Percentiles rank a stretch among this genome's conserved stretches.
Evolutionary conservation across 2,329 filamentous ascomycete species (phyloP).

Genomic region (Pseudogymnoascus sp.): DNA sequence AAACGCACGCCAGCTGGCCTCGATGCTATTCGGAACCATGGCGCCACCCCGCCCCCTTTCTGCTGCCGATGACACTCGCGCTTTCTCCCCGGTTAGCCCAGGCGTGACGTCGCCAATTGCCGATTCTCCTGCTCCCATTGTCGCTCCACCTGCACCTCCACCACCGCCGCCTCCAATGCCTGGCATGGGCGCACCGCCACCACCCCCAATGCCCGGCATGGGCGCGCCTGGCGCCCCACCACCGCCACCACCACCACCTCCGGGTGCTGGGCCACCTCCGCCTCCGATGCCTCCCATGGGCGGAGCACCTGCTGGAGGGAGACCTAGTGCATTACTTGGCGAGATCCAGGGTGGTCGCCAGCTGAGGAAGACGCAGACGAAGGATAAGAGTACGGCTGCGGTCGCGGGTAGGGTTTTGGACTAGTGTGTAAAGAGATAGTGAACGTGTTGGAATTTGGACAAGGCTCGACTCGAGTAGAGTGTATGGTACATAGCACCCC

Average conservation of each 20-base stretch:
- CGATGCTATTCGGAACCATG: constrained; percentile 95
- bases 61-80: constrained; percentile 65
- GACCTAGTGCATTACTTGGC: constrained; percentile 61
- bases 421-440: background rate
- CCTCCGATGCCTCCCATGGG: constrained; percentile 30
- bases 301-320: constrained; percentile 34
- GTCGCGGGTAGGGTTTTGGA: constrained; percentile 67
- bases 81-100: constrained; percentile 35
- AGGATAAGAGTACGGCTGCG: constrained; percentile 69
- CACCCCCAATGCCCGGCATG: constrained; percentile 29
- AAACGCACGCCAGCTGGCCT: constrained; percentile 85
- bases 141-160: constrained; percentile 35
- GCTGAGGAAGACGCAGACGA: constrained; percentile 82
- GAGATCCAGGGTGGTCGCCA: constrained; percentile 76
- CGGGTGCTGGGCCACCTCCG: constrained; percentile 17
- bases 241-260: constrained; percentile 33
- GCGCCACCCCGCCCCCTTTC: constrained; percentile 83
- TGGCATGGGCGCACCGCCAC: constrained; percentile 26
- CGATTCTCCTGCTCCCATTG: constrained; percentile 31
- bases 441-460: background rate
- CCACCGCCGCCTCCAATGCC: constrained; percentile 43
- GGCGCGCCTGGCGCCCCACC: constrained; percentile 32
- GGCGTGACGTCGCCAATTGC: constrained; percentile 39
- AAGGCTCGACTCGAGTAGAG: background rate
- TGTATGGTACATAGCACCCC: constrained; percentile 3